These are phyloP conservation scores for Papilionanthe hybrid DNA, from an alignment of 116 monocot species.

Conservation along the genomic window DNA sequence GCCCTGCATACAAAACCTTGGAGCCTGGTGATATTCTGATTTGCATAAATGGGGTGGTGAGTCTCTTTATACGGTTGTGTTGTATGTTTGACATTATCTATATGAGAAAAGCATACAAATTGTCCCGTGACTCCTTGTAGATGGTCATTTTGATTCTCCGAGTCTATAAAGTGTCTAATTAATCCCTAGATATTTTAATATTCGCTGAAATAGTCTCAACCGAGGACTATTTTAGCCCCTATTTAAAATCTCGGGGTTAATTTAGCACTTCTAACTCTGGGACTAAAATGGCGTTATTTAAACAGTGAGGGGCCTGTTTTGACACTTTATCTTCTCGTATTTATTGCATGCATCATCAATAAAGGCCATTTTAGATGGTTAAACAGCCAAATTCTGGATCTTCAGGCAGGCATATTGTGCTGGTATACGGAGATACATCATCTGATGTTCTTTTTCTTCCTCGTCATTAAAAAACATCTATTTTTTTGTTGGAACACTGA, in stretches of 20 bases:
- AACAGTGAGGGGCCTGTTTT: too few species aligned
- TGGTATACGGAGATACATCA: not conserved
- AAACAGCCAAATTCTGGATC: not conserved
- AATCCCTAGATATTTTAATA: too few species aligned
- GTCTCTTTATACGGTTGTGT: not conserved
- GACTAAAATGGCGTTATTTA: too few species aligned
- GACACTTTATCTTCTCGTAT: too few species aligned
- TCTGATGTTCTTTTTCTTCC: not conserved
- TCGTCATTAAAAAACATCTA: not conserved
- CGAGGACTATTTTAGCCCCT: too few species aligned
- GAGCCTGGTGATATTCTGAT: slow-evolving; percentile 93
- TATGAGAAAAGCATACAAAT: too few species aligned
- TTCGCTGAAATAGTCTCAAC: too few species aligned
- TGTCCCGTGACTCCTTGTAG: too few species aligned
- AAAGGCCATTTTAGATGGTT: not conserved
- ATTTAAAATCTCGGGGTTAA: too few species aligned
- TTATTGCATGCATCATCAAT: not conserved
- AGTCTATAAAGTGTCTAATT: too few species aligned
- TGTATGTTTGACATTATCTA: not conserved
- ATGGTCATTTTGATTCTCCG: too few species aligned
- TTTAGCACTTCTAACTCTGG: too few species aligned
- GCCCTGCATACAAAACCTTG: slow-evolving; percentile 78
- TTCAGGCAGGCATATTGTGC: not conserved
- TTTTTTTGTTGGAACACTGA: not conserved
- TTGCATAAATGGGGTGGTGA: slow-evolving; percentile 65